Conservation (phyloP, 768 basidiomycete species). For the Paxillus ammoniavirescens region DNA sequence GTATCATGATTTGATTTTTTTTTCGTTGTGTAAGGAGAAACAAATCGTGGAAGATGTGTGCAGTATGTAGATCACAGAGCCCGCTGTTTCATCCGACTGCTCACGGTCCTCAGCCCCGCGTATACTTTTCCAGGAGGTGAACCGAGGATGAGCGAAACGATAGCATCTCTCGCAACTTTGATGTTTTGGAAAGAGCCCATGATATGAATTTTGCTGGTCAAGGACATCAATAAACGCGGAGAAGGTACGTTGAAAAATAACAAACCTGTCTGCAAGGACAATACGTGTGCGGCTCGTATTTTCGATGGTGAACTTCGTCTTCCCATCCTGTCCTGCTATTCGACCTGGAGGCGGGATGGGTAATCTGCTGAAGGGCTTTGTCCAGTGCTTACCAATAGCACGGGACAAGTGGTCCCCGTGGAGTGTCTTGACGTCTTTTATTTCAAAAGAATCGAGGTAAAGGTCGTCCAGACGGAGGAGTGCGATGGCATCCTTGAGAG, state of each 20-base stretch:
- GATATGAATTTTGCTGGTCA: conserved; percentile 89
- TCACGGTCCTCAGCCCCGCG: conserved; percentile 86
- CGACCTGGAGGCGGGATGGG: conserved; percentile 55
- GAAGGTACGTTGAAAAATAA: conserved; percentile 13
- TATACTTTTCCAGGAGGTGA: conserved; percentile 95
- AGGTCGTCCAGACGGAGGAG: conserved; percentile 94
- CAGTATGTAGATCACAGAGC: conserved; percentile 51
- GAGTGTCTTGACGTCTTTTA: conserved; percentile 97
- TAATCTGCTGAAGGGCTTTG: neutral
- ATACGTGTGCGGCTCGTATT: conserved; percentile 97
- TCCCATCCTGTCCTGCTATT: conserved; percentile 98
- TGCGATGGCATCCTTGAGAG: conserved; percentile 84
- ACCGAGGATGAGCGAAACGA: conserved; percentile 92
- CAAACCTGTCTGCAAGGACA: conserved; percentile 94
- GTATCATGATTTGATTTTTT: conserved; percentile 1
- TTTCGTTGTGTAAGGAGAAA: neutral
- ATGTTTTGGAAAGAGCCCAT: conserved; percentile 99
- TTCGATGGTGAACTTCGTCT: conserved; percentile 98
- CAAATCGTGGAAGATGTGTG: conserved; percentile 5
- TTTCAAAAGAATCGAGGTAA: conserved; percentile 97
- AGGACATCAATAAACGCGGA: conserved; percentile 6
- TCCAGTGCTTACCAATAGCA: conserved; percentile 74
- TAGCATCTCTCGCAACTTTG: conserved; percentile 94
- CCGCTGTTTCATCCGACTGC: conserved; percentile 90
- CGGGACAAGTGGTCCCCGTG: conserved; percentile 98